Conservation (phyloP, 768 basidiomycete species). For the Boletus sp. region DNA sequence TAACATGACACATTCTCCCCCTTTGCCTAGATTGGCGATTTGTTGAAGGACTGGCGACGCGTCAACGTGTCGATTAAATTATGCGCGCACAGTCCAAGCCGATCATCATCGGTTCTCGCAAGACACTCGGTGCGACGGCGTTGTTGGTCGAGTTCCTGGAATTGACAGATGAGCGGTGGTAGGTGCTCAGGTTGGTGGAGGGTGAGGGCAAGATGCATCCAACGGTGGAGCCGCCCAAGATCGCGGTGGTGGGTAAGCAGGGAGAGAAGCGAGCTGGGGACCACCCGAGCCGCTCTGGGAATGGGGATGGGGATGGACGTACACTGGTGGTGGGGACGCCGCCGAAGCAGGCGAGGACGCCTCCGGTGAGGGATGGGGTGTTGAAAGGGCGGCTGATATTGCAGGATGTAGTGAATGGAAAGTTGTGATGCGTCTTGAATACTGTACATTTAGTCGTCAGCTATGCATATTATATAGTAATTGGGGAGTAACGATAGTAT, state of each 20-base stretch:
- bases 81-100: conserved; percentile 90
- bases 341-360: conserved; percentile 39
- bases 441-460: too few species aligned
- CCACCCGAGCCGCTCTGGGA: not conserved
- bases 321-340: conserved; percentile 11
- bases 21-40: too few species aligned
- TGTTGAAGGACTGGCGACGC: conserved; percentile 92
- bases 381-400: conserved; percentile 59
- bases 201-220: conserved; percentile 56
- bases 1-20: too few species aligned
- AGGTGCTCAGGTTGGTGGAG: conserved; percentile 63
- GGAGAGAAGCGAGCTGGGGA: conserved; percentile 13
- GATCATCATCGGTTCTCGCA: conserved; percentile 87
- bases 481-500: too few species aligned
- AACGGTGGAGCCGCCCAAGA: conserved; percentile 21
- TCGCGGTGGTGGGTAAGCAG: conserved; percentile 10
- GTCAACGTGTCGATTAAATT: conserved; percentile 97
- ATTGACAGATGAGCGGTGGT: conserved; percentile 67
- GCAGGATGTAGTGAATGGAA: conserved; percentile 56
- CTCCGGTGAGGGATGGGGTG: conserved; percentile 38
- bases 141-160: conserved; percentile 74
- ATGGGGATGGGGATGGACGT: not conserved
- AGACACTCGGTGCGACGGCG: too few species aligned
- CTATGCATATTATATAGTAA: too few species aligned
- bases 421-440: conserved; percentile 20